Evolutionary conservation across 257 asterid species (phyloP).

Genomic region (Leptodermis oblonga): DNA sequence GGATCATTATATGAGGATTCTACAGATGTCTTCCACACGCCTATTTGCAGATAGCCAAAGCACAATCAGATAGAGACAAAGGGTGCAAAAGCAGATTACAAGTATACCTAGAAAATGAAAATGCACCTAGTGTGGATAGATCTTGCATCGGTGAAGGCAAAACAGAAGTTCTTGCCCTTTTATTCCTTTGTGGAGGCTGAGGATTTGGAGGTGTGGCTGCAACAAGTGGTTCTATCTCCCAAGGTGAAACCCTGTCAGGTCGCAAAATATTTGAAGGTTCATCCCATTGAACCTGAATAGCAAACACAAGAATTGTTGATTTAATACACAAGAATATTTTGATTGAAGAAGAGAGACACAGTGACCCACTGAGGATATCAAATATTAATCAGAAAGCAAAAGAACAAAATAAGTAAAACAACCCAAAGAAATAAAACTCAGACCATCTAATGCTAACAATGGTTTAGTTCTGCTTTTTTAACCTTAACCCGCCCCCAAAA

Average conservation of each 20-base stretch:
- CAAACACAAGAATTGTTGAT: neutral
- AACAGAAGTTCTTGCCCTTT: conserved; percentile 65
- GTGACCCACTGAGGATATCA: neutral
- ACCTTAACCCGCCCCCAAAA: neutral
- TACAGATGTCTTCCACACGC: conserved; percentile 60
- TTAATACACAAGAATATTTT: neutral
- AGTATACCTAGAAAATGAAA: conserved; percentile 15
- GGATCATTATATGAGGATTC: conserved; percentile 52
- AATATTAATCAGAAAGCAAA: neutral
- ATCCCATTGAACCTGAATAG: conserved; percentile 97
- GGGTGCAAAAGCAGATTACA: neutral
- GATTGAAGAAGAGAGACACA: neutral
- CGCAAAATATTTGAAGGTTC: conserved; percentile 86
- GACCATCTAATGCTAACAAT: neutral
- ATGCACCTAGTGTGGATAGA: conserved; percentile 54
- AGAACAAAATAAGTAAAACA: neutral
- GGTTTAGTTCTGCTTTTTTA: neutral
- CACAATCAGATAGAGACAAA: conserved; percentile 12
- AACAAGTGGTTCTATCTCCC: conserved; percentile 89
- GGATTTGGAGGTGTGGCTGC: conserved; percentile 62
- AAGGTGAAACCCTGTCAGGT: conserved; percentile 84
- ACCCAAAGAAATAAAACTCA: neutral
- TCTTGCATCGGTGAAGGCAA: conserved; percentile 65
- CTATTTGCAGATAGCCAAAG: conserved; percentile 32
- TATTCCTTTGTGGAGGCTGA: conserved; percentile 81